phyloP scores from a whole-genome alignment of 768 basidiomycete genomes.

The Mycena leptocephala region DNA sequence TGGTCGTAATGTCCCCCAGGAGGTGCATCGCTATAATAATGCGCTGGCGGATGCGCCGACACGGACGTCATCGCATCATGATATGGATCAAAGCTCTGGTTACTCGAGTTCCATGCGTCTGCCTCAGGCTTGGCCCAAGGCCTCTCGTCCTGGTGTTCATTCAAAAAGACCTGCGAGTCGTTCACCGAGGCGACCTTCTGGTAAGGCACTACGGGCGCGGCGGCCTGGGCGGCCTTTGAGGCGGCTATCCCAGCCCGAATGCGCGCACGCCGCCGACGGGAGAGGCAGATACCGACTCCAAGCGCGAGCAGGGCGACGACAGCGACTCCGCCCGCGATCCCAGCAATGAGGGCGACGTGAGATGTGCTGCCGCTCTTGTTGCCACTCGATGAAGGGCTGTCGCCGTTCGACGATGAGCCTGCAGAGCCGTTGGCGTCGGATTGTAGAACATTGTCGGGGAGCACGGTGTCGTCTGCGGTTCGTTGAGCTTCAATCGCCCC shows the following conservation, averaged over 20 bases:
- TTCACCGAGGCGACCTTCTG: background rate
- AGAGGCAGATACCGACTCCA: constrained; percentile 25
- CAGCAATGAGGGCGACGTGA: constrained; percentile 25
- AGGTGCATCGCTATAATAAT: background rate
- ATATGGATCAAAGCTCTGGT: constrained; percentile 10
- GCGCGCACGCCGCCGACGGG: constrained; percentile 28
- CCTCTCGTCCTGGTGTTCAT: background rate
- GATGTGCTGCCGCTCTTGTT: background rate
- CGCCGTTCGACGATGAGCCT: background rate
- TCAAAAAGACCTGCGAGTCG: constrained; percentile 22
- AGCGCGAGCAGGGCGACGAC: constrained; percentile 26
- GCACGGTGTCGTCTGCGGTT: constrained; percentile 54
- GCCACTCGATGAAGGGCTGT: no score
- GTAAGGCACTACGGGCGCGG: constrained; percentile 8
- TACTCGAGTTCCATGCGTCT: constrained; percentile 16
- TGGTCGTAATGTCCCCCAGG: no score
- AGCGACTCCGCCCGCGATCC: constrained; percentile 27
- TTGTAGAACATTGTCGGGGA: constrained; percentile 68
- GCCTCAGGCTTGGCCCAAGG: background rate
- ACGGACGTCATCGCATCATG: constrained; percentile 19
- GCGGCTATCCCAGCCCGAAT: constrained; percentile 19
- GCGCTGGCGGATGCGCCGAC: constrained; percentile 7
- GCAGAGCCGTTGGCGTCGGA: constrained; percentile 58
- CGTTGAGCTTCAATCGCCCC: constrained; percentile 85
- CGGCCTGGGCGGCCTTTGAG: constrained; percentile 7